Conservation (phyloP, 2,329 filamentous ascomycete species). For the Pseudofabraea citricarpa region DNA sequence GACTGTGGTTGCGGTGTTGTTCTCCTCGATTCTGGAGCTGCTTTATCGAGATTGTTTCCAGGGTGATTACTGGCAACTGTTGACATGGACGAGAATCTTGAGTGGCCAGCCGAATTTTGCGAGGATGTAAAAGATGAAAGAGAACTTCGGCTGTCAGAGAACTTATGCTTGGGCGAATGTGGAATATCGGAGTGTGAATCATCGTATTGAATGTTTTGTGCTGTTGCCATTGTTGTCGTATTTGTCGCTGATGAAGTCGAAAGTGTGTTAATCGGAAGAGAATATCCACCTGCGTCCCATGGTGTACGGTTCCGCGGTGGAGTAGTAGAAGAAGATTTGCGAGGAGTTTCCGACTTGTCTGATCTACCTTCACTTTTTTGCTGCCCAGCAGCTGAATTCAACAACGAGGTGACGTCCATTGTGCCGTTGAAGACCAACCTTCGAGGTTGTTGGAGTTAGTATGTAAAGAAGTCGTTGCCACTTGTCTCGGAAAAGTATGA, state of each 20-base stretch:
- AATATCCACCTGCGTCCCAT: conserved; percentile 31
- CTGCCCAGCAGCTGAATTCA: conserved; percentile 27
- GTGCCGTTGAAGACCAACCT: conserved; percentile 8
- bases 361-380: conserved; percentile 9
- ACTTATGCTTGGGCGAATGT: conserved; percentile 23
- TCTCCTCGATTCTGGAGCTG: neutral
- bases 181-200: conserved; percentile 17
- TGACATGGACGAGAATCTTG: conserved; percentile 28
- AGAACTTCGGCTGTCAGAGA: conserved; percentile 27
- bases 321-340: conserved; percentile 10
- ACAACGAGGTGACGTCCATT: conserved; percentile 29
- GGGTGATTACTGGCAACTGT: conserved; percentile 19
- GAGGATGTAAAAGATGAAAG: conserved; percentile 28
- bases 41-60: neutral
- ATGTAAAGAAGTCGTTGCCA: neutral
- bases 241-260: conserved; percentile 10
- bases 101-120: conserved; percentile 24
- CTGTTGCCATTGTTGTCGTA: conserved; percentile 10
- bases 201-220: conserved; percentile 12
- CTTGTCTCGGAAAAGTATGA: neutral
- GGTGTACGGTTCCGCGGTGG: conserved; percentile 26
- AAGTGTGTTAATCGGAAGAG: conserved; percentile 25
- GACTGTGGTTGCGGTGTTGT: conserved; percentile 6
- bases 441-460: neutral
- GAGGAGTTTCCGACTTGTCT: conserved; percentile 7